Evolutionary conservation across 768 basidiomycete genomes (phyloP).

Genomic region (Botryobasidium botryosum): DNA sequence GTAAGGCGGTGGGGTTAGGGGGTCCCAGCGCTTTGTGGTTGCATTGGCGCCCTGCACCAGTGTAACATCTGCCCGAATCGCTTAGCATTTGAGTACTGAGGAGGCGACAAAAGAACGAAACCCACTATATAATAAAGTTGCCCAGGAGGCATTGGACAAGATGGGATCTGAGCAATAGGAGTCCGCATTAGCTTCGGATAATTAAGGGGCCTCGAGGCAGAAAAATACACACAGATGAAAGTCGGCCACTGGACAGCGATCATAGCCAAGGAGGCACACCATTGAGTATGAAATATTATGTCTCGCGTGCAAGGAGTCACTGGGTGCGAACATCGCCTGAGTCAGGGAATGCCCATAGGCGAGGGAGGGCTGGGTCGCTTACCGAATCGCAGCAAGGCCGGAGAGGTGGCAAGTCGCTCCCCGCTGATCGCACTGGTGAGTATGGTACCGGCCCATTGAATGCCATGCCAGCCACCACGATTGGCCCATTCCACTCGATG

Average conservation of each 20-base stretch:
- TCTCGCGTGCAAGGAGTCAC: slow-evolving; percentile 88
- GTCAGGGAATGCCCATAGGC: neutral
- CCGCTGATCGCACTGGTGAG: slow-evolving; percentile 88
- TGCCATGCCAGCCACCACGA: slow-evolving; percentile 42
- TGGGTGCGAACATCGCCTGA: slow-evolving; percentile 18
- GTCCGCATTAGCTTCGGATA: neutral
- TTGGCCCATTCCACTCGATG: slow-evolving; percentile 51
- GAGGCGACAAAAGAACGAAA: slow-evolving; percentile 4
- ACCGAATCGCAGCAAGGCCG: slow-evolving; percentile 83
- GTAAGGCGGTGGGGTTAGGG: slow-evolving; percentile 38
- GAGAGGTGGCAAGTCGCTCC: slow-evolving; percentile 67
- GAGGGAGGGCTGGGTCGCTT: slow-evolving; percentile 20
- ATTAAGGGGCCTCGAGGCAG: neutral
- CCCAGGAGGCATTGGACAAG: slow-evolving; percentile 76
- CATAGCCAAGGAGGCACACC: slow-evolving; percentile 60
- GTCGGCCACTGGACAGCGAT: slow-evolving; percentile 90
- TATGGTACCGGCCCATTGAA: slow-evolving; percentile 76
- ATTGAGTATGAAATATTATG: slow-evolving; percentile 85
- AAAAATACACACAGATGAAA: slow-evolving; percentile 59
- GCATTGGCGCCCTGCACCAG: slow-evolving; percentile 32
- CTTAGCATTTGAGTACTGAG: no score
- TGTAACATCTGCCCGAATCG: slow-evolving; percentile 43
- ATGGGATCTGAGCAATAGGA: slow-evolving; percentile 51
- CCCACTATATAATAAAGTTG: slow-evolving; percentile 33
- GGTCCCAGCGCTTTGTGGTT: slow-evolving; percentile 43